A percentile compares a stretch with the other conserved stretches of the same genome.
Conservation (phyloP, 768 basidiomycete genomes). For the Auriscalpium orientale region DNA sequence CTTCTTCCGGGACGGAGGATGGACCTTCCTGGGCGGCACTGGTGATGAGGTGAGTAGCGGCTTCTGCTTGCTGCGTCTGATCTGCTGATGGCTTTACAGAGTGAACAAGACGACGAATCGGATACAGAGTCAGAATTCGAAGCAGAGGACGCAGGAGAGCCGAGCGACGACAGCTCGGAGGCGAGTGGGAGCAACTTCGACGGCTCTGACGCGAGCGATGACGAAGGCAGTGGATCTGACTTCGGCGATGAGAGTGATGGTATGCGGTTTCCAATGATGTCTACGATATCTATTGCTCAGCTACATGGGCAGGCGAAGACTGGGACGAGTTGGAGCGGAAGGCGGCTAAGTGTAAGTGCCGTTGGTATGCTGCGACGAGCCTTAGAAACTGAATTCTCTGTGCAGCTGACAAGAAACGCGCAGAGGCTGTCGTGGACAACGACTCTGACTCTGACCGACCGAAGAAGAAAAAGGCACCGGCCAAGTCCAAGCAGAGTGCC, state of each 20-base stretch:
- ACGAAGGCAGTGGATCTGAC: conserved; percentile 62
- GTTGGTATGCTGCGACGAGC: too few species aligned
- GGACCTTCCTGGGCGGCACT: conserved; percentile 77
- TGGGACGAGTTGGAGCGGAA: conserved; percentile 95
- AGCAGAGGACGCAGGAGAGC: conserved; percentile 34
- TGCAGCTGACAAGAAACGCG: conserved; percentile 39
- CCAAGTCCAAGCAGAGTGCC: conserved; percentile 22
- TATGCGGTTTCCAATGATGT: conserved; percentile 16
- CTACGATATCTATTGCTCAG: not conserved
- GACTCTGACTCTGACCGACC: conserved; percentile 34
- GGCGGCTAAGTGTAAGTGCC: conserved; percentile 66
- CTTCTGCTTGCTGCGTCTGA: not conserved
- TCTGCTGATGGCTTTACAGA: conserved; percentile 23
- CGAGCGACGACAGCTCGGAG: conserved; percentile 22
- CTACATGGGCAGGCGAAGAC: conserved; percentile 56
- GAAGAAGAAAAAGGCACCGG: conserved; percentile 29
- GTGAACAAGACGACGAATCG: conserved; percentile 54
- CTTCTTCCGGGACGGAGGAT: conserved; percentile 96
- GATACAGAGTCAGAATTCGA: conserved; percentile 59
- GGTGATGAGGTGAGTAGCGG: conserved; percentile 35
- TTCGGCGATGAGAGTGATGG: conserved; percentile 60
- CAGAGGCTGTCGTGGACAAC: conserved; percentile 20
- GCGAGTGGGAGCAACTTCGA: conserved; percentile 45
- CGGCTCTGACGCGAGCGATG: conserved; percentile 44
- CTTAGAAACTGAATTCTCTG: not conserved